A percentile compares a stretch with the other conserved stretches of the same genome.
These are phyloP conservation scores for Crepidotus variabilis DNA, from an alignment of 768 basidiomycete genomes.

Conservation along the genomic window DNA sequence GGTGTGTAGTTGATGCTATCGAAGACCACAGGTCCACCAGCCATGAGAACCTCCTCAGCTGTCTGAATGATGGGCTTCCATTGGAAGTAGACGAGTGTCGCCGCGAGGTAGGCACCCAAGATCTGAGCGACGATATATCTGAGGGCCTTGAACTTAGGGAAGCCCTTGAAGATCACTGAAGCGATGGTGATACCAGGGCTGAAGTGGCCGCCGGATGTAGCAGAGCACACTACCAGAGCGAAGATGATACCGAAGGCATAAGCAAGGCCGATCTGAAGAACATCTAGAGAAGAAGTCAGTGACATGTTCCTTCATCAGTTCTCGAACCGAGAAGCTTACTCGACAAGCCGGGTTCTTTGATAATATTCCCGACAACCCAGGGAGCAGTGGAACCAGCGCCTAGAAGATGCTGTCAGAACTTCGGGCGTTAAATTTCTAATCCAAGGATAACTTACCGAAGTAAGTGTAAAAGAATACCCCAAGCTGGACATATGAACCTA, in stretches of 20 bases:
- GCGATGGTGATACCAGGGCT: slow-evolving; percentile 60
- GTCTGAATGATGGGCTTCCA: slow-evolving; percentile 47
- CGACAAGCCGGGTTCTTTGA: slow-evolving; percentile 37
- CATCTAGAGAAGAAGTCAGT: slow-evolving; percentile 26
- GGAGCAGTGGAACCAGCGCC: slow-evolving; percentile 55
- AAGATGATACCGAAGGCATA: slow-evolving; percentile 60
- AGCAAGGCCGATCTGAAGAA: slow-evolving; percentile 53
- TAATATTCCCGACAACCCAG: slow-evolving; percentile 44
- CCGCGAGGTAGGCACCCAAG: slow-evolving; percentile 61
- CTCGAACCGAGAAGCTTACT: slow-evolving; percentile 34
- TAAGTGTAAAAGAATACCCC: slow-evolving; percentile 63
- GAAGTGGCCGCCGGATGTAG: slow-evolving; percentile 63
- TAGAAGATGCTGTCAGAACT: slow-evolving; percentile 9
- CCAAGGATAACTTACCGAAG: slow-evolving; percentile 29
- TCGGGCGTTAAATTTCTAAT: too few relatives aligned
- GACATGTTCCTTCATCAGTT: neutral
- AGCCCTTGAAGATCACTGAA: slow-evolving; percentile 47
- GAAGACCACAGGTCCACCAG: slow-evolving; percentile 19
- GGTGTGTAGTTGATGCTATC: slow-evolving; percentile 31
- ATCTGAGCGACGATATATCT: slow-evolving; percentile 69
- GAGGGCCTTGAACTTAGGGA: slow-evolving; percentile 47
- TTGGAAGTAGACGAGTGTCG: slow-evolving; percentile 56
- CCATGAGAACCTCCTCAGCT: slow-evolving; percentile 27
- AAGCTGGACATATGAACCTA: slow-evolving; percentile 29
- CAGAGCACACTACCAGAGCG: slow-evolving; percentile 46